Evolutionary conservation across 2,329 filamentous ascomycete genomes (phyloP).

Genomic region (Calonectria honghensis): DNA sequence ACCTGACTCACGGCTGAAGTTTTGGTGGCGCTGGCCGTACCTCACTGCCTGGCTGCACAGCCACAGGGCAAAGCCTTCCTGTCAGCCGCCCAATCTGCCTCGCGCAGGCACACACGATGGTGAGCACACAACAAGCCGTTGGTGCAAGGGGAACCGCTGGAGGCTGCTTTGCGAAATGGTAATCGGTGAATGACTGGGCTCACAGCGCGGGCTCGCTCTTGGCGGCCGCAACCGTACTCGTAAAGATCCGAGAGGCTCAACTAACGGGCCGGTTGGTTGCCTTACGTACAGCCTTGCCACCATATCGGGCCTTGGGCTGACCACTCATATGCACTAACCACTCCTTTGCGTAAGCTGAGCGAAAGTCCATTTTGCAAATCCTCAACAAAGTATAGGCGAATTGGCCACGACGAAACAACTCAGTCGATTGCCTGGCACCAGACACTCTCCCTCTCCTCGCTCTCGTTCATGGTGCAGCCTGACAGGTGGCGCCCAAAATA

Average conservation of each 20-base stretch:
- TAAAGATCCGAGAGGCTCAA: neutral
- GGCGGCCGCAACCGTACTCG: neutral
- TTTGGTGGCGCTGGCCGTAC: slow-evolving; percentile 5
- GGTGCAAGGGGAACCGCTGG: neutral
- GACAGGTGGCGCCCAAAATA: neutral
- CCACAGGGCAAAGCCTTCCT: slow-evolving; percentile 22
- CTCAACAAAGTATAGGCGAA: neutral
- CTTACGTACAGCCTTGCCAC: slow-evolving; percentile 8
- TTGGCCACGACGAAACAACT: neutral
- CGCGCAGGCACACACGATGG: slow-evolving; percentile 4
- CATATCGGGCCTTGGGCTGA: neutral
- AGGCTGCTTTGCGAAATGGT: neutral
- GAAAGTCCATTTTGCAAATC: slow-evolving; percentile 7
- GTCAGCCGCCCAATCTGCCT: slow-evolving; percentile 35
- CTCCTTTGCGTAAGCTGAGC: neutral
- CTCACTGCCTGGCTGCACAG: slow-evolving; percentile 26
- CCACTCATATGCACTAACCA: neutral
- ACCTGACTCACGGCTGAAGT: neutral
- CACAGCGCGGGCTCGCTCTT: too few species aligned
- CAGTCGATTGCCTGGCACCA: neutral
- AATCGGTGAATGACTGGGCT: neutral
- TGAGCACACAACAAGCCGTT: neutral
- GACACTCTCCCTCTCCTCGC: neutral
- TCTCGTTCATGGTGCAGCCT: slow-evolving; percentile 2
- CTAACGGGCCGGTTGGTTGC: neutral